Evolutionary conservation across 441 rosid species (phyloP).

Genomic region (Arabidopsis hybrid): DNA sequence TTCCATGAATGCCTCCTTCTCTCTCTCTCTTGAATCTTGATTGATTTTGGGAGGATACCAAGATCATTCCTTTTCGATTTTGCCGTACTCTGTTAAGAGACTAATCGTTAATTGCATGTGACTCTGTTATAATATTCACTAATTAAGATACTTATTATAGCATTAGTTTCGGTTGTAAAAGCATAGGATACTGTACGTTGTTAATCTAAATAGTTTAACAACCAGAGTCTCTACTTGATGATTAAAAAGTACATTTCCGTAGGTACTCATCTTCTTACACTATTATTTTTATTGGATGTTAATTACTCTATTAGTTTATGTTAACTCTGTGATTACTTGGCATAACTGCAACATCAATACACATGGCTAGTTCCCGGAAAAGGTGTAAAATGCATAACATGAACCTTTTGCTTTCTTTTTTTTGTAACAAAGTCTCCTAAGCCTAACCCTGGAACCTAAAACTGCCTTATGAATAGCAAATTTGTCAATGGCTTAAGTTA

Average conservation of each 20-base stretch:
- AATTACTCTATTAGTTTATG: slow-evolving; percentile 20
- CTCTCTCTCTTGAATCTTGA: slow-evolving; percentile 32
- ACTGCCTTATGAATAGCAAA: slow-evolving; percentile 8
- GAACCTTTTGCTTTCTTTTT: slow-evolving; percentile 5
- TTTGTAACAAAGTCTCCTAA: not conserved
- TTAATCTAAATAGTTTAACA: slow-evolving; percentile 31
- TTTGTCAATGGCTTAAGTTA: not conserved
- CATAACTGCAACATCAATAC: slow-evolving; percentile 33
- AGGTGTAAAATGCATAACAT: slow-evolving; percentile 18
- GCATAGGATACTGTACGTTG: slow-evolving; percentile 49
- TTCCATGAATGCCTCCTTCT: not conserved
- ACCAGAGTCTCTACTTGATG: slow-evolving; percentile 42
- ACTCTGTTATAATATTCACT: slow-evolving; percentile 32
- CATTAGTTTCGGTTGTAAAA: slow-evolving; percentile 35
- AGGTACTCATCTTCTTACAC: slow-evolving; percentile 32
- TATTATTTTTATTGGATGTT: slow-evolving; percentile 21
- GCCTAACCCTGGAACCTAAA: slow-evolving; percentile 3
- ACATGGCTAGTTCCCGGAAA: slow-evolving; percentile 39
- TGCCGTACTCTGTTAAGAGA: slow-evolving; percentile 39
- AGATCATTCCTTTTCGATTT: slow-evolving; percentile 43
- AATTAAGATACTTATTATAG: slow-evolving; percentile 32
- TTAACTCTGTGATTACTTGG: slow-evolving; percentile 35
- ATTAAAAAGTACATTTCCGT: slow-evolving; percentile 49
- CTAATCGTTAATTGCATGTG: slow-evolving; percentile 53
- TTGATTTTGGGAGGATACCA: slow-evolving; percentile 44